phyloP scores from a whole-genome alignment of 176 grass and related monocot genomes.

The Triticum timopheevii region DNA sequence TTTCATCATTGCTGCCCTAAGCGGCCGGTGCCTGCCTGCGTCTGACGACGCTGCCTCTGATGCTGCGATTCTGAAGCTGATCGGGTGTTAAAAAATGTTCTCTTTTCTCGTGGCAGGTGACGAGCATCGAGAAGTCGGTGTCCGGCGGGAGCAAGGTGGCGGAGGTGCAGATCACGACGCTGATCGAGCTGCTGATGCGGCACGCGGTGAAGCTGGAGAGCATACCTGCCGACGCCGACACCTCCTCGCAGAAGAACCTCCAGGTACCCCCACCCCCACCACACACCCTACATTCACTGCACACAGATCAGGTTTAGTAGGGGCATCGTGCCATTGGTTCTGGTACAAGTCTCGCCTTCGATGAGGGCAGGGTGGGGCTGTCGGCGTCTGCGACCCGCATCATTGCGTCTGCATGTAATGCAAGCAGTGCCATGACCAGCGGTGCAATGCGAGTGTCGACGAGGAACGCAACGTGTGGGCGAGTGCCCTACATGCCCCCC shows the following conservation, averaged over 20 bases:
- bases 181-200: conserved; percentile 92
- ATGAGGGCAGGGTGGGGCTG: background rate
- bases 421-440: conserved; percentile 26
- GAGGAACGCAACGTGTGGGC: background rate
- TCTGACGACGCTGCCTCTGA: background rate
- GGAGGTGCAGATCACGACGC: conserved; percentile 93
- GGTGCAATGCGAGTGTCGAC: background rate
- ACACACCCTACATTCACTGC: background rate
- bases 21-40: background rate
- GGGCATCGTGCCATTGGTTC: background rate
- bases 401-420: background rate
- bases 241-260: conserved; percentile 72
- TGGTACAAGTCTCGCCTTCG: background rate
- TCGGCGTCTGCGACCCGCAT: background rate
- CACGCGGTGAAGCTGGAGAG: conserved; percentile 90
- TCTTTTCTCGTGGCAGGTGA: conserved; percentile 35
- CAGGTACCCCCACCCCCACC: conserved; percentile 52
- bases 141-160: conserved; percentile 72
- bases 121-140: conserved; percentile 76
- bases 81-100: background rate
- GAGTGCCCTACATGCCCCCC: conserved; percentile 35
- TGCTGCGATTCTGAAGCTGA: conserved; percentile 13
- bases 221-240: conserved; percentile 55
- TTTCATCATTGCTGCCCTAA: conserved; percentile 24
- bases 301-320: background rate